A percentile compares a stretch with the other conserved stretches of the same genome.
phyloP scores from a whole-genome alignment of 1,139 yeast genomes.

The Candida freyschussii region DNA sequence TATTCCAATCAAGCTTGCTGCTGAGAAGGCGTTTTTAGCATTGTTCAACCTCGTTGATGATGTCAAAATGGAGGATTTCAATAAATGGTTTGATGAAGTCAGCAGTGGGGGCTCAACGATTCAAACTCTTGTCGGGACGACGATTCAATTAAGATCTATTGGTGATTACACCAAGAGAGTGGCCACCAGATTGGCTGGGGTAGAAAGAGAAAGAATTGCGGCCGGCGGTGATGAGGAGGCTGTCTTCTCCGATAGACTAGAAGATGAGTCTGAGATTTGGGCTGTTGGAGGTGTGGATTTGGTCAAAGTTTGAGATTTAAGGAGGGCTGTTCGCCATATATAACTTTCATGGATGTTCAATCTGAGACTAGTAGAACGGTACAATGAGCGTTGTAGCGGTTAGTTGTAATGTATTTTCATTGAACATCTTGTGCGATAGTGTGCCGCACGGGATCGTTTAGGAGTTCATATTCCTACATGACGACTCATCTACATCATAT shows the following conservation, averaged over 20 bases:
- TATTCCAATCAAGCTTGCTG: constrained; percentile 90
- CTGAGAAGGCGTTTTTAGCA: constrained; percentile 84
- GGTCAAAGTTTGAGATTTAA: constrained; percentile 10
- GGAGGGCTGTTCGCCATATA: too few relatives aligned
- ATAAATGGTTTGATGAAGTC: constrained; percentile 45
- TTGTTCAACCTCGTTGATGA: constrained; percentile 72
- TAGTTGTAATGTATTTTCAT: too few relatives aligned
- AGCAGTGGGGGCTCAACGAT: constrained; percentile 26
- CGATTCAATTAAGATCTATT: constrained; percentile 65
- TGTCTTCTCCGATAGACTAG: constrained; percentile 77
- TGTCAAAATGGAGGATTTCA: constrained; percentile 50
- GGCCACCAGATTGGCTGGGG: constrained; percentile 73
- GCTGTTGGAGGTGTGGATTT: constrained; percentile 69
- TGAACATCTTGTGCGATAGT: too few relatives aligned
- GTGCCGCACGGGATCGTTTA: too few relatives aligned
- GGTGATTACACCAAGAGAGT: constrained; percentile 88
- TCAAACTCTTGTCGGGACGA: constrained; percentile 41
- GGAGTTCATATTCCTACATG: too few relatives aligned
- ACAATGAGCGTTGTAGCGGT: too few relatives aligned
- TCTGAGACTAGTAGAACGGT: too few relatives aligned
- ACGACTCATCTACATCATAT: too few relatives aligned
- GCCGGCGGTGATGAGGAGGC: constrained; percentile 92
- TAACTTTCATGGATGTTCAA: too few relatives aligned
- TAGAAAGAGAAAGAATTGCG: constrained; percentile 78
- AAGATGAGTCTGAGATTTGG: constrained; percentile 87